These are phyloP conservation scores for Xylariaceae sp. DNA, from an alignment of 2,329 filamentous ascomycete species.

Conservation along the genomic window DNA sequence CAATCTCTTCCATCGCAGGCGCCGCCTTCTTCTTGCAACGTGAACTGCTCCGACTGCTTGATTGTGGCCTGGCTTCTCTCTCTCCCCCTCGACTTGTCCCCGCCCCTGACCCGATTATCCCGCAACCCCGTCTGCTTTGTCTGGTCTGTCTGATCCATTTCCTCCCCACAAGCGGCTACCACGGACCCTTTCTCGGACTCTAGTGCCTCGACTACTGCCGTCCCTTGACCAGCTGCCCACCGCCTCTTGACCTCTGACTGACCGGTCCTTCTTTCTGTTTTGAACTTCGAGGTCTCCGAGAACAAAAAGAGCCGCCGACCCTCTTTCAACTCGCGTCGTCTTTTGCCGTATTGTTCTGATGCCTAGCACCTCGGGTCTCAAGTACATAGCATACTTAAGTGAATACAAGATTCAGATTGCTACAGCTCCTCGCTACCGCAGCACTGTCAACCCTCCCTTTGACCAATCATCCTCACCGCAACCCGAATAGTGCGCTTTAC, in stretches of 20 bases:
- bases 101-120: constrained; percentile 3
- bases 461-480: constrained; percentile 9
- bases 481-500: not conserved
- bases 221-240: constrained; percentile 12
- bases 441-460: constrained; percentile 8
- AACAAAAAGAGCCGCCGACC: constrained; percentile 7
- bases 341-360: constrained; percentile 1
- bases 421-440: constrained; percentile 16
- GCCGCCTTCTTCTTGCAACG: too few species aligned
- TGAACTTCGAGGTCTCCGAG: too few species aligned
- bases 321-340: constrained; percentile 1
- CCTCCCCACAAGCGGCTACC: constrained; percentile 1
- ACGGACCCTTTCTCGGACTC: constrained; percentile 13
- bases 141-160: constrained; percentile 3
- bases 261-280: too few species aligned
- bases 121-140: too few species aligned
- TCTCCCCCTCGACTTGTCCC: not conserved
- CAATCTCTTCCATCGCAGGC: too few species aligned
- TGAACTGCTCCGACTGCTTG: too few species aligned
- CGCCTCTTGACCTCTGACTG: constrained; percentile 6
- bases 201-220: constrained; percentile 9
- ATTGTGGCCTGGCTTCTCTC: not conserved
- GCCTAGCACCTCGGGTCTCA: constrained; percentile 9
- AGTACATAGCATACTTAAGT: constrained; percentile 44
- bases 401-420: constrained; percentile 38